Percentiles rank a stretch among this genome's conserved stretches.
Evolutionary conservation across 345 rosid species (phyloP).

Genomic region (Kandelia obovata): DNA sequence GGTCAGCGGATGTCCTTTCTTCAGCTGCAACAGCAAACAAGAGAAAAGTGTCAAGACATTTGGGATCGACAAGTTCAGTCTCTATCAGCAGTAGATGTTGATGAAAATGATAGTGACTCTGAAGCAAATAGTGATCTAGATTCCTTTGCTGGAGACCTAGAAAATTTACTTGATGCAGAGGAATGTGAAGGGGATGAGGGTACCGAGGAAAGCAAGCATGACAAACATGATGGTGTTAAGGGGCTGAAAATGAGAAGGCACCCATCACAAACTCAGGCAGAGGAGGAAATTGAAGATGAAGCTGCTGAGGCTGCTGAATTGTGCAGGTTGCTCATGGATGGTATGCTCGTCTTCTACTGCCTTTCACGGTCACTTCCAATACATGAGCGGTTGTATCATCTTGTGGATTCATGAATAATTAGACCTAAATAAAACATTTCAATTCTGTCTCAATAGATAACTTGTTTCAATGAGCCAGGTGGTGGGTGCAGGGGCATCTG

Average conservation of each 20-base stretch:
- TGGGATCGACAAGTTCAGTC: conserved; percentile 95
- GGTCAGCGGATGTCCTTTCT: conserved; percentile 98
- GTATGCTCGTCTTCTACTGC: conserved; percentile 37
- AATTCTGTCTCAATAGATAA: too few species aligned
- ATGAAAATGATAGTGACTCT: conserved; percentile 83
- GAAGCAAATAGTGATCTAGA: conserved; percentile 96
- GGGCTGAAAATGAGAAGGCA: conserved; percentile 90
- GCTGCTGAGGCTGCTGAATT: conserved; percentile 91
- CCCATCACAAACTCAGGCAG: conserved; percentile 69
- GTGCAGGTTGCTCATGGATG: conserved; percentile 91
- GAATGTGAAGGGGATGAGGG: conserved; percentile 83
- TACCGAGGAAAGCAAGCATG: conserved; percentile 51
- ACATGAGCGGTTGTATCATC: not conserved
- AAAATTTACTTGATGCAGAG: conserved; percentile 97
- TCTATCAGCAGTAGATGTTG: conserved; percentile 76
- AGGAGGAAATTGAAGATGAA: conserved; percentile 95
- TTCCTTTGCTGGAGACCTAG: conserved; percentile 97
- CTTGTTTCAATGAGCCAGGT: too few species aligned
- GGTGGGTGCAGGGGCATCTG: too few species aligned
- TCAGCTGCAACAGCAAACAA: conserved; percentile 97
- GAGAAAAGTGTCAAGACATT: conserved; percentile 98
- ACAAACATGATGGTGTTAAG: conserved; percentile 75
- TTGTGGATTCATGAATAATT: not conserved
- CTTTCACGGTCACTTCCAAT: not conserved
- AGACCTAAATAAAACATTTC: too few species aligned